Conservation (phyloP, 1,284 basidiomycete genomes). For the Ceratobasidium papillatum region DNA sequence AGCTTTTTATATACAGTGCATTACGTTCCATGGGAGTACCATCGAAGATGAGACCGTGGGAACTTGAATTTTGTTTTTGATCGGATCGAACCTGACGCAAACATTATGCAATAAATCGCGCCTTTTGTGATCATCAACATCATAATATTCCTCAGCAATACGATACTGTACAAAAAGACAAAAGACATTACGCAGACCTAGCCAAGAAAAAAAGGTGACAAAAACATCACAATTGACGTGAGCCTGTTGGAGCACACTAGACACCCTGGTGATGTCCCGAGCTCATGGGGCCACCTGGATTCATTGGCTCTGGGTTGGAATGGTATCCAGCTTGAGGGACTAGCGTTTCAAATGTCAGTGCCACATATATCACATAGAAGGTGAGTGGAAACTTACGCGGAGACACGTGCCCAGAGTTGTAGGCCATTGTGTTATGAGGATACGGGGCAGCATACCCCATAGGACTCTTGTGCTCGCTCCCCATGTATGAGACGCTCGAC, state of each 20-base stretch:
- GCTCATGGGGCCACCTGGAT: not conserved
- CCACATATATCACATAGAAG: too few species aligned
- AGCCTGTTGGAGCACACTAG: not conserved
- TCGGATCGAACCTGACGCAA: not conserved
- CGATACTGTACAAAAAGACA: not conserved
- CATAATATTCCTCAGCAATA: not conserved
- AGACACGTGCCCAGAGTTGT: conserved; percentile 8
- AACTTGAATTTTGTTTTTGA: not conserved
- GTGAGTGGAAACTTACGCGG: conserved; percentile 13
- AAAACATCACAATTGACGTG: not conserved
- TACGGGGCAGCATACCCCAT: conserved; percentile 2
- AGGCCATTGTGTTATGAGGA: not conserved
- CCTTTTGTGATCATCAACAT: not conserved
- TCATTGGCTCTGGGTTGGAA: not conserved
- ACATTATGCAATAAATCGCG: not conserved
- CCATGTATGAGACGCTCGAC: conserved; percentile 24
- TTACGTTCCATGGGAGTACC: not conserved
- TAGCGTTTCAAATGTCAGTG: not conserved
- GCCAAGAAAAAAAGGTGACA: not conserved
- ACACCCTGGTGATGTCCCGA: not conserved
- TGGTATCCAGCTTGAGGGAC: not conserved
- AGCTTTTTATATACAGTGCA: not conserved
- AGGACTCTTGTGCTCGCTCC: conserved; percentile 4
- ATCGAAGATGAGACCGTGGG: conserved; percentile 4
- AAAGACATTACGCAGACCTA: not conserved